Evolutionary conservation across 306 rosid genomes (phyloP).

Genomic region (Vachellia collinsii): DNA sequence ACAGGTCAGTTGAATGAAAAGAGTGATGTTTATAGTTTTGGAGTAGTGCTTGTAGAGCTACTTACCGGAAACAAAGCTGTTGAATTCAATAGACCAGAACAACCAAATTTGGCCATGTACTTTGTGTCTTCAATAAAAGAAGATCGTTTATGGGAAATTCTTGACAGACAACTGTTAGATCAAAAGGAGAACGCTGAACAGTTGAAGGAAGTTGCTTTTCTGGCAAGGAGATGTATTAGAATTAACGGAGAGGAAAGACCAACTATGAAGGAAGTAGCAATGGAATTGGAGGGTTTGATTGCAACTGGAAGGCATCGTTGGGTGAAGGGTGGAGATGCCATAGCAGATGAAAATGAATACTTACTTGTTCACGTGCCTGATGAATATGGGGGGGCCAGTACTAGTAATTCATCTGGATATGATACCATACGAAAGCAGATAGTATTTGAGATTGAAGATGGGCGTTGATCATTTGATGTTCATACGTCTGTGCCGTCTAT

Average conservation of each 20-base stretch:
- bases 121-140: slow-evolving; percentile 47
- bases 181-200: slow-evolving; percentile 37
- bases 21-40: slow-evolving; percentile 64
- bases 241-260: slow-evolving; percentile 61
- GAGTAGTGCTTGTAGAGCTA: slow-evolving; percentile 56
- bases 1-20: slow-evolving; percentile 58
- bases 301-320: slow-evolving; percentile 16
- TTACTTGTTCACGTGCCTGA: neutral
- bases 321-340: neutral
- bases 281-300: slow-evolving; percentile 48
- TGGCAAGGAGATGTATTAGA: slow-evolving; percentile 45
- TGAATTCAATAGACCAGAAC: slow-evolving; percentile 38
- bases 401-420: neutral
- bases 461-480: neutral
- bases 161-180: slow-evolving; percentile 37
- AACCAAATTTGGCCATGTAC: slow-evolving; percentile 43
- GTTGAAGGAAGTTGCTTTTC: slow-evolving; percentile 40
- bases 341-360: neutral
- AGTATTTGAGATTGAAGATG: neutral
- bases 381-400: neutral
- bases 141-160: slow-evolving; percentile 38
- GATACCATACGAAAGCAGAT: slow-evolving; percentile 12
- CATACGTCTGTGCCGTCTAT: neutral
- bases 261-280: slow-evolving; percentile 59
- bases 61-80: slow-evolving; percentile 52